Evolutionary conservation across 208 protist species (phyloP).

Genomic region (Lotmaria passim): DNA sequence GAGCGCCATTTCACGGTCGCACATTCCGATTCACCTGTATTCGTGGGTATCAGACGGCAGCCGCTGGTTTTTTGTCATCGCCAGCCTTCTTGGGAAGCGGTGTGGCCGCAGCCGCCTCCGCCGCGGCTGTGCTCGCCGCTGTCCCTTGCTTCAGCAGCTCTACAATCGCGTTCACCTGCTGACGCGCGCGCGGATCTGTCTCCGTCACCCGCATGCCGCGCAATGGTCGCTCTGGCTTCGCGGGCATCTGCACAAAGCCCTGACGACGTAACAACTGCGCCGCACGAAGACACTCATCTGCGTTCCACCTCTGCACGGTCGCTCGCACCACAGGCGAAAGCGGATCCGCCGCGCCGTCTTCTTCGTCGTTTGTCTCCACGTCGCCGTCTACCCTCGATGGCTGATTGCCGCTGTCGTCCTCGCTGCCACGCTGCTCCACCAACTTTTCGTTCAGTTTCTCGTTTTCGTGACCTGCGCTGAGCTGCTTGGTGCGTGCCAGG

Average conservation of each 20-base stretch:
- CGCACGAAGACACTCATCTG: conserved; percentile 25
- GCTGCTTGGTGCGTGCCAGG: no score
- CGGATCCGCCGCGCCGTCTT: neutral
- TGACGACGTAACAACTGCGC: conserved; percentile 29
- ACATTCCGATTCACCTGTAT: no score
- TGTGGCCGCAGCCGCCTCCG: neutral
- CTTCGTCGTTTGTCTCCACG: neutral
- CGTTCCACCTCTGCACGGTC: conserved; percentile 25
- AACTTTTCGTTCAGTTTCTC: no score
- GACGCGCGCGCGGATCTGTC: neutral
- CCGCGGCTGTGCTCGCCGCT: neutral
- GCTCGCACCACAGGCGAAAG: conserved; percentile 15
- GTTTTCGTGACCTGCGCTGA: no score
- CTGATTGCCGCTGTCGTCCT: no score
- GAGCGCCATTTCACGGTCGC: no score
- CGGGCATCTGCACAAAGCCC: conserved; percentile 14
- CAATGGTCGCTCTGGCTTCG: neutral
- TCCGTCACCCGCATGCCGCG: conserved; percentile 1
- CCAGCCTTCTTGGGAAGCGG: no score
- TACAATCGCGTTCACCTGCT: conserved; percentile 24
- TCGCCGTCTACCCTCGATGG: neutral
- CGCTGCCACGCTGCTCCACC: no score
- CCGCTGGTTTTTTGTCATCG: no score
- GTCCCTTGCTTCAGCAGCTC: conserved; percentile 5
- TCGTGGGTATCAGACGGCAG: no score